Percentiles rank a stretch among this genome's conserved stretches.
Evolutionary conservation across 306 rosid species (phyloP).

Genomic region (Comarum palustre): DNA sequence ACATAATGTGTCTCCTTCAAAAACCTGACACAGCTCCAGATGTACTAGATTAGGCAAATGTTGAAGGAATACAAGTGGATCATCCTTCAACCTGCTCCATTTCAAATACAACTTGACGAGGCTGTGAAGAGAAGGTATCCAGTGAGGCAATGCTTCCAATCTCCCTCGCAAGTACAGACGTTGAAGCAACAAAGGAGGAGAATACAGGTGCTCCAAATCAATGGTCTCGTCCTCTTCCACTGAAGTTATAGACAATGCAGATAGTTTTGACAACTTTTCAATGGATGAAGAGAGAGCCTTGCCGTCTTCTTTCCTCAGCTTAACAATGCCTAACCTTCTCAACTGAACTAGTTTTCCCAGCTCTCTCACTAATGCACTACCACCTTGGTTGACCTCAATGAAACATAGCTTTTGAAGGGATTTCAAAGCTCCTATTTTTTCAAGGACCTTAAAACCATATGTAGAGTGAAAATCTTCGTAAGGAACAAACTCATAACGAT

Average conservation of each 20-base stretch:
- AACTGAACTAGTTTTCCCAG: conserved; percentile 27
- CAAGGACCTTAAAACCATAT: conserved; percentile 21
- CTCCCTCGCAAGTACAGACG: conserved; percentile 30
- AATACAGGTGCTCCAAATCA: conserved; percentile 22
- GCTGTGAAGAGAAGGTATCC: conserved; percentile 29
- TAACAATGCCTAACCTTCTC: conserved; percentile 28
- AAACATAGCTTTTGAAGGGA: conserved; percentile 35
- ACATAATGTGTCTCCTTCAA: conserved; percentile 24
- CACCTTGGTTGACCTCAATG: conserved; percentile 19
- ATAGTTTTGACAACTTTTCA: conserved; percentile 6
- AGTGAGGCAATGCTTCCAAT: conserved; percentile 26
- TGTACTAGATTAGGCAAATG: conserved; percentile 23
- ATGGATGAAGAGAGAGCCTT: conserved; percentile 27
- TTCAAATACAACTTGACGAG: conserved; percentile 22
- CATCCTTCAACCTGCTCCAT: conserved; percentile 30
- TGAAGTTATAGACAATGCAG: conserved; percentile 21
- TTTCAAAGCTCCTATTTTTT: conserved; percentile 19
- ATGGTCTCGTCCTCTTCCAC: conserved; percentile 23
- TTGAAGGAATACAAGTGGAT: conserved; percentile 32
- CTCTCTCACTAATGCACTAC: conserved; percentile 8
- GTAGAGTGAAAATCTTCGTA: background rate
- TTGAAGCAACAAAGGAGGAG: conserved; percentile 30
- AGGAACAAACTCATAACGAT: conserved; percentile 17
- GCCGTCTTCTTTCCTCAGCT: conserved; percentile 25
- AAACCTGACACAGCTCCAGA: conserved; percentile 12